These are phyloP conservation scores for Agaricus sinodeliciosus DNA, from an alignment of 768 basidiomycete species.

Conservation along the genomic window DNA sequence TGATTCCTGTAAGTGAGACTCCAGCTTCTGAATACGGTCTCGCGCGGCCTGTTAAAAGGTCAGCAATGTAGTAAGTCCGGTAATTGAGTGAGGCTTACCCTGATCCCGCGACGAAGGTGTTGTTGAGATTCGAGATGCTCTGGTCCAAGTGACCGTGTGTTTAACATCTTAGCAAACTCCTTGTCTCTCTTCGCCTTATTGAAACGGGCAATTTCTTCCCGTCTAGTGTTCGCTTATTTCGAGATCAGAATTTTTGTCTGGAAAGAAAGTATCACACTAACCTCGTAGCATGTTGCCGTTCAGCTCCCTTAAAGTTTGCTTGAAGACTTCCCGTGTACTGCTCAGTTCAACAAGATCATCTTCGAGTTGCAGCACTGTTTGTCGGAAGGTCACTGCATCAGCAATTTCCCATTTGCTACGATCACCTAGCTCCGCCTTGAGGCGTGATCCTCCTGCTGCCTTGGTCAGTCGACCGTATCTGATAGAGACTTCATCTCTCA, in stretches of 20 bases:
- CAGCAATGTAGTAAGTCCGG: background rate
- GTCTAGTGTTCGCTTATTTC: slow-evolving; percentile 63
- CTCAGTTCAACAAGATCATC: slow-evolving; percentile 47
- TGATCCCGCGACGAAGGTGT: slow-evolving; percentile 62
- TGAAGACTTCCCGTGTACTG: slow-evolving; percentile 31
- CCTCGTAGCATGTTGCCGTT: slow-evolving; percentile 41
- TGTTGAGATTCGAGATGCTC: slow-evolving; percentile 83
- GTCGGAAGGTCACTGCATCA: slow-evolving; percentile 47
- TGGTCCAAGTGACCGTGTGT: slow-evolving; percentile 73
- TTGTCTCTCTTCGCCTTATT: slow-evolving; percentile 71
- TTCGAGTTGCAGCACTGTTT: slow-evolving; percentile 39
- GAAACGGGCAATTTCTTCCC: slow-evolving; percentile 79
- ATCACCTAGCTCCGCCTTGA: slow-evolving; percentile 40
- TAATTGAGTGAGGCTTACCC: slow-evolving; percentile 37
- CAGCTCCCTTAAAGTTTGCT: slow-evolving; percentile 43
- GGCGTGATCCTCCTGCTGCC: slow-evolving; percentile 31
- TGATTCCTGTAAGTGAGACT: slow-evolving; percentile 59
- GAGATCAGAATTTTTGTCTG: background rate
- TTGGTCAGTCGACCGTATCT: slow-evolving; percentile 30
- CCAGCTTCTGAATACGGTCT: slow-evolving; percentile 73
- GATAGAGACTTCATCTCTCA: slow-evolving; percentile 31
- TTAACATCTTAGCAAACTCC: slow-evolving; percentile 71
- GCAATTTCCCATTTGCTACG: slow-evolving; percentile 45
- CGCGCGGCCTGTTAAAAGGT: slow-evolving; percentile 46
- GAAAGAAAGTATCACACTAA: background rate